Percentiles rank a stretch among this genome's conserved stretches.
These are phyloP conservation scores for Magnaporthiopsis incrustans DNA, from an alignment of 2,329 filamentous ascomycete genomes.

Conservation along the genomic window DNA sequence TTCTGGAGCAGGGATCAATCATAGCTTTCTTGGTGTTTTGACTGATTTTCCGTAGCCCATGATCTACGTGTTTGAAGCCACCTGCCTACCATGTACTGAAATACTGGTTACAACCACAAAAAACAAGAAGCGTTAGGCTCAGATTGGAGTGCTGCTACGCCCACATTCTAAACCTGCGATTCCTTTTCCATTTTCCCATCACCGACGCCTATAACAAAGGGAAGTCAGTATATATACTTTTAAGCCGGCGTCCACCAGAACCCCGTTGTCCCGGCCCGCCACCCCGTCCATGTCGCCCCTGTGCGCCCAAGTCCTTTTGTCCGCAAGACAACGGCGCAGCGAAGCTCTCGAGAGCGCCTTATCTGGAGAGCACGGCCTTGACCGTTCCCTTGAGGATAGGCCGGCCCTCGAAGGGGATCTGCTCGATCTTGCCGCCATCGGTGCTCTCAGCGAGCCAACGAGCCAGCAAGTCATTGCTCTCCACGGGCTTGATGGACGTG, in stretches of 20 bases:
- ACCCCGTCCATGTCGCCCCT: background rate
- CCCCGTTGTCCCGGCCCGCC: background rate
- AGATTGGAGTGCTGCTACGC: background rate
- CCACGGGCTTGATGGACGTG: constrained; percentile 73
- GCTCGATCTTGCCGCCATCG: constrained; percentile 37
- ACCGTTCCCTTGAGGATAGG: constrained; percentile 40
- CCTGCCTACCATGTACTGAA: too few species aligned
- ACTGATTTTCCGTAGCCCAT: too few species aligned
- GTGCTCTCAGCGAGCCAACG: constrained; percentile 64
- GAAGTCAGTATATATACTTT: background rate
- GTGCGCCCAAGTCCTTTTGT: background rate
- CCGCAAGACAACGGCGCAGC: background rate
- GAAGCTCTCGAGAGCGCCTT: background rate
- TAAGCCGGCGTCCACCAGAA: background rate
- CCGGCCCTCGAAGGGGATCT: constrained; percentile 41
- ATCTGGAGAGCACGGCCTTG: constrained; percentile 40
- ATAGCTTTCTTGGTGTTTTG: too few species aligned
- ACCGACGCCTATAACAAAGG: background rate
- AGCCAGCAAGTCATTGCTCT: constrained; percentile 79
- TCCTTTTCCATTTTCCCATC: background rate
- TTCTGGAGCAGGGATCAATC: too few species aligned
- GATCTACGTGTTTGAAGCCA: too few species aligned
- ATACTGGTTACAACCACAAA: too few species aligned
- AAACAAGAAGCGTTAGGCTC: too few species aligned
- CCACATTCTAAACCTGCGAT: background rate